phyloP scores from a whole-genome alignment of 2,329 filamentous ascomycete species.

The Exophiala oligosperma region DNA sequence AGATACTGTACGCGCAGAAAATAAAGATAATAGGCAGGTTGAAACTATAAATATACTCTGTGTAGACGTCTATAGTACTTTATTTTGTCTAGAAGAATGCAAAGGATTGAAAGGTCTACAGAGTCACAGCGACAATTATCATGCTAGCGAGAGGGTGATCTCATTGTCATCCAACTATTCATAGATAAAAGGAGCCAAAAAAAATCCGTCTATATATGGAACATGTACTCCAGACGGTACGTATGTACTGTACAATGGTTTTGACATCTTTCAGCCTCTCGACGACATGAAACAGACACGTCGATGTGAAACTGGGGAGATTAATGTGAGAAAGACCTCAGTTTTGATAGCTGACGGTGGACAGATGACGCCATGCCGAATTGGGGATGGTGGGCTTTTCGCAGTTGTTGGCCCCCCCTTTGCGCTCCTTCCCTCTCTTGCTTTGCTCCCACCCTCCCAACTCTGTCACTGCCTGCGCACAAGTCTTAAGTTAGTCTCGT shows the following conservation, averaged over 20 bases:
- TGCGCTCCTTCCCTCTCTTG: conserved; percentile 8
- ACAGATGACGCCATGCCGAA: conserved; percentile 1
- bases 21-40: no score
- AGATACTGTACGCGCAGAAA: no score
- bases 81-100: no score
- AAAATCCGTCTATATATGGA: background rate
- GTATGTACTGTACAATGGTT: background rate
- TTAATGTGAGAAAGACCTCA: background rate
- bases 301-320: conserved; percentile 14
- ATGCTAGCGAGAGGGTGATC: no score
- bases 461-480: conserved; percentile 9
- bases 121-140: no score
- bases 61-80: no score
- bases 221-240: background rate
- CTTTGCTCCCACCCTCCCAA: conserved; percentile 4
- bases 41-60: no score
- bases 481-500: conserved; percentile 1
- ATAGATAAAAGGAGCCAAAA: no score
- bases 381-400: background rate
- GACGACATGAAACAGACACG: background rate
- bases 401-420: conserved; percentile 9
- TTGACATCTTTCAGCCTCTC: no score
- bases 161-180: no score
- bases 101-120: no score
- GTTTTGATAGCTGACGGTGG: background rate